These are phyloP conservation scores for Voacanga thouarsii DNA, from an alignment of 257 asterid species.

Conservation along the genomic window DNA sequence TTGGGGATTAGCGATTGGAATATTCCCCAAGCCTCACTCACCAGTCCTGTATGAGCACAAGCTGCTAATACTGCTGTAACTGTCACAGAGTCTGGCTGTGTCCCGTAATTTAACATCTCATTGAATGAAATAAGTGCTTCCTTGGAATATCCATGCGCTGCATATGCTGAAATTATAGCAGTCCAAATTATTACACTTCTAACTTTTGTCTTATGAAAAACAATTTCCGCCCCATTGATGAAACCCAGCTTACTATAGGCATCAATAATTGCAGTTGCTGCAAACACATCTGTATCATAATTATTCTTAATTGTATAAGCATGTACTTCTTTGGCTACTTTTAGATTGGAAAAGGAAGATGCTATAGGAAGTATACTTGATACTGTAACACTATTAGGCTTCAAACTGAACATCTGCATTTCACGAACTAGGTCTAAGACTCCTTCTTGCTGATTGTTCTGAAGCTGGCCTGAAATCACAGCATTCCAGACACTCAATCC, in stretches of 20 bases:
- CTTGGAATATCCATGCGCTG: slow-evolving; percentile 72
- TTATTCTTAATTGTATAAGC: slow-evolving; percentile 55
- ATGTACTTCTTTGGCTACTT: slow-evolving; percentile 71
- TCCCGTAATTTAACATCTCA: slow-evolving; percentile 49
- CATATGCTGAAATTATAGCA: slow-evolving; percentile 73
- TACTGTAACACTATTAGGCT: slow-evolving; percentile 63
- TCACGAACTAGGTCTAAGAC: slow-evolving; percentile 46
- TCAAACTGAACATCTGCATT: slow-evolving; percentile 54
- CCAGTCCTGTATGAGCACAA: slow-evolving; percentile 80
- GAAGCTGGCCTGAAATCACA: slow-evolving; percentile 69
- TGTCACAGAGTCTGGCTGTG: slow-evolving; percentile 64
- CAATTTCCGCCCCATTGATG: slow-evolving; percentile 48
- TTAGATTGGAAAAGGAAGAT: slow-evolving; percentile 51
- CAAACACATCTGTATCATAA: slow-evolving; percentile 51
- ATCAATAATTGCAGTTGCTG: slow-evolving; percentile 67
- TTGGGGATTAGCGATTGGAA: slow-evolving; percentile 44
- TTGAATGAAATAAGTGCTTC: slow-evolving; percentile 52
- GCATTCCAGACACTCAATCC: slow-evolving; percentile 82
- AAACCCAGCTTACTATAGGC: slow-evolving; percentile 74
- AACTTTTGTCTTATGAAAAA: slow-evolving; percentile 46
- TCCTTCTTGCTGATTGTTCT: slow-evolving; percentile 50
- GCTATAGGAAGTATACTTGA: slow-evolving; percentile 74
- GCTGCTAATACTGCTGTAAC: slow-evolving; percentile 76
- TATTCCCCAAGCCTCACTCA: slow-evolving; percentile 54
- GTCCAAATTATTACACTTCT: slow-evolving; percentile 84